Evolutionary conservation across 1,284 basidiomycete species (phyloP).

Genomic region (Ceratobasidium sp.): DNA sequence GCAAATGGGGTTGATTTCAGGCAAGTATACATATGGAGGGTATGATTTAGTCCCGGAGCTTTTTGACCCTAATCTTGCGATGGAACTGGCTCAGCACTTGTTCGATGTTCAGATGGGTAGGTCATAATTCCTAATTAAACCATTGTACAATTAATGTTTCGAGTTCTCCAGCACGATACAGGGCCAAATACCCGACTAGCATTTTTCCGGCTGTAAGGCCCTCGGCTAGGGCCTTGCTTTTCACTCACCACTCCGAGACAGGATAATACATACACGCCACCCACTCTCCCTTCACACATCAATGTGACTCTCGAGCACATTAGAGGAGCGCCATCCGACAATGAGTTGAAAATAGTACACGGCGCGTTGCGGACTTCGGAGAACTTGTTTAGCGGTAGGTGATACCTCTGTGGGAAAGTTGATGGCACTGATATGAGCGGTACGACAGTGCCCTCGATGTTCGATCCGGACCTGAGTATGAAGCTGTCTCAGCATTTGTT

Average conservation of each 20-base stretch:
- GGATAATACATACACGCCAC: constrained; percentile 2
- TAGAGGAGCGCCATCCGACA: background rate
- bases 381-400: background rate
- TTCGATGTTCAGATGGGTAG: constrained; percentile 37
- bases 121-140: background rate
- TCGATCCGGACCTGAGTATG: background rate
- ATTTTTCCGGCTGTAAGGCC: constrained; percentile 11
- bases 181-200: background rate
- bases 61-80: constrained; percentile 1
- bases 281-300: background rate
- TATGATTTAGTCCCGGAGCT: background rate
- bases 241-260: background rate
- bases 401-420: too few relatives aligned
- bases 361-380: background rate
- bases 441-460: constrained; percentile 13
- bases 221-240: background rate
- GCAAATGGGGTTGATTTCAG: too few relatives aligned
- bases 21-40: too few relatives aligned
- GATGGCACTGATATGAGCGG: too few relatives aligned
- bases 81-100: constrained; percentile 14
- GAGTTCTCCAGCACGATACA: background rate
- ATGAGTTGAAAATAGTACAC: background rate
- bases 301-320: background rate
- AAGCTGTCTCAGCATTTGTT: constrained; percentile 17
- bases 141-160: background rate